Evolutionary conservation across 2,329 filamentous ascomycete species (phyloP).

Genomic region (Curvularia verruculosa): DNA sequence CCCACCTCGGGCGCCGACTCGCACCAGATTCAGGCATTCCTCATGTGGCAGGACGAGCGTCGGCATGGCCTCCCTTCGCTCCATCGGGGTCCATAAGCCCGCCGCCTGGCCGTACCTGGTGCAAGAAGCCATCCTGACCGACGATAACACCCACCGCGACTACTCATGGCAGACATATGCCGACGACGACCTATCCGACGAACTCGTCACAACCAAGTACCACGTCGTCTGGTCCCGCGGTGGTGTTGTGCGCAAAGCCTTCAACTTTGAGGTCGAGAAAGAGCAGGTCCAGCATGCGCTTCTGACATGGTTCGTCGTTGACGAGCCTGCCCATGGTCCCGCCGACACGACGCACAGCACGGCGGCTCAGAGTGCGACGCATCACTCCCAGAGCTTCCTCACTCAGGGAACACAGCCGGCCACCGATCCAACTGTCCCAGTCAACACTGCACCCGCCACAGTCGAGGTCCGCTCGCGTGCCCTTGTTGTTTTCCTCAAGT

Average conservation of each 20-base stretch:
- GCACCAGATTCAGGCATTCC: slow-evolving; percentile 18
- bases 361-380: slow-evolving; percentile 19
- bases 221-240: slow-evolving; percentile 90
- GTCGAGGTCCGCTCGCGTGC: slow-evolving; percentile 57
- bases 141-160: slow-evolving; percentile 66
- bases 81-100: slow-evolving; percentile 88
- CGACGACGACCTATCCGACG: slow-evolving; percentile 68
- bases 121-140: slow-evolving; percentile 75
- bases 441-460: slow-evolving; percentile 24
- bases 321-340: slow-evolving; percentile 30
- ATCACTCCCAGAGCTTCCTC: slow-evolving; percentile 31
- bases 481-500: slow-evolving; percentile 88
- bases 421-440: slow-evolving; percentile 33
- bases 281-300: slow-evolving; percentile 86
- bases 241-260: slow-evolving; percentile 81
- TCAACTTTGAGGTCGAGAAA: slow-evolving; percentile 84
- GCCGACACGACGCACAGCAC: slow-evolving; percentile 15
- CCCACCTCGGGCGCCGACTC: slow-evolving; percentile 2
- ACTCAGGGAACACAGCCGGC: slow-evolving; percentile 44
- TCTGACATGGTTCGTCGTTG: slow-evolving; percentile 76
- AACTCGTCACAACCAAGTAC: slow-evolving; percentile 75
- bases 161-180: slow-evolving; percentile 78
- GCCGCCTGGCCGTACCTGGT: slow-evolving; percentile 83
- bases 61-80: slow-evolving; percentile 86
- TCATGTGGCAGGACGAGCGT: slow-evolving; percentile 41